Base-by-base conservation (phyloP, 345 rosid genomes). In the Euphorbia tirucalli region DNA sequence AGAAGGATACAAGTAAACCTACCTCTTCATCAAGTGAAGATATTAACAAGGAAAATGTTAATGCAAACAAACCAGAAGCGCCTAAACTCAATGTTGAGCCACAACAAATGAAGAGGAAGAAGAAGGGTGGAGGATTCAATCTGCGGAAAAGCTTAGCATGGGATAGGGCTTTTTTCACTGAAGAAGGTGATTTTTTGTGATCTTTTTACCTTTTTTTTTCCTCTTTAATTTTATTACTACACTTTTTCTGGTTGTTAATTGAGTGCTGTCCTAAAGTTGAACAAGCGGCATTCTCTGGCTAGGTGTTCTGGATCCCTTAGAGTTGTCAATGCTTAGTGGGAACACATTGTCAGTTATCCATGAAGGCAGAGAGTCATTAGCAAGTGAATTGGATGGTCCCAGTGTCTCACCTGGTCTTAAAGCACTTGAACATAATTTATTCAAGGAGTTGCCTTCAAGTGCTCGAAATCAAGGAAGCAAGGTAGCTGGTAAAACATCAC, bases 141-240 rank as follows among this genome's bases (percentile, higher is more conserved):
- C 76, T 95, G 81, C 84, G 97, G 46, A 92, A 92, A 74, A 95
- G 99, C 83, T 82, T 95, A 76, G 99, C 99, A 0, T 92, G 97
- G 99, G 80, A 95, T 57, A 81, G 81, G 59, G 97, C 97, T 64
- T 92, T 94, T 73, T 87, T 88, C 61, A 92, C 97, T 4, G 99
- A 92, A 75, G 97, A 88, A 89, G 99, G 99, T 94, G 13, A 61
- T 30, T 3, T 74, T 24, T 3, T 48, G 46, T 49, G 1, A 7
- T 44, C n/a, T 1, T 4, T 32, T 49, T 24, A 58, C 9, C 52
- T 31, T 7, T 15, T 14, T 14, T 4, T 0, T 21, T 44, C 27
- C 2, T 35, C 39, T 35, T 35, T 35, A 35, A 35, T 37, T 1
- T 31, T 16, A 46, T 28, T 35, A 16, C 61, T 27, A 9, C 11